Evolutionary conservation across 2,329 filamentous ascomycete genomes (phyloP).

Genomic region (Neonectria magnoliae): DNA sequence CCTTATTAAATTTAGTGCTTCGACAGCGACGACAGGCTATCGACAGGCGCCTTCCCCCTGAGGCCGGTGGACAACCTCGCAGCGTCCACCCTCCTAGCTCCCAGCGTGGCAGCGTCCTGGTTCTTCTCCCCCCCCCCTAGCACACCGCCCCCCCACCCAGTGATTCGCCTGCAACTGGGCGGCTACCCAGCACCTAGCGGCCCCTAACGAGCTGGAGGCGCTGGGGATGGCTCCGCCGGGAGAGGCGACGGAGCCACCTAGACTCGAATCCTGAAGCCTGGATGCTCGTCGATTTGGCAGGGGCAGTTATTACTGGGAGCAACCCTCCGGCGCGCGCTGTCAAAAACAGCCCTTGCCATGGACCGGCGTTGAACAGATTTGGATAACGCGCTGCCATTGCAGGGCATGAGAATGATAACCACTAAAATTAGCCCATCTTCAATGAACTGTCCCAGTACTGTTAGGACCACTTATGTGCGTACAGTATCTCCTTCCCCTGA

Average conservation of each 20-base stretch:
- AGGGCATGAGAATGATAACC: slow-evolving; percentile 6
- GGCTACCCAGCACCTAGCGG: slow-evolving; percentile 32
- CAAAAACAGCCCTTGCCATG: slow-evolving; percentile 9
- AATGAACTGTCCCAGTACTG: background rate
- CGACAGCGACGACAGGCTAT: background rate
- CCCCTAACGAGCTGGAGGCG: slow-evolving; percentile 35
- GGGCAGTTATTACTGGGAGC: background rate
- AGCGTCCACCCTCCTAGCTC: background rate
- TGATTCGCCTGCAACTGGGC: slow-evolving; percentile 31
- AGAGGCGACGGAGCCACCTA: slow-evolving; percentile 15
- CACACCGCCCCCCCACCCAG: slow-evolving; percentile 7
- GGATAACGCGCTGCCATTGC: slow-evolving; percentile 12
- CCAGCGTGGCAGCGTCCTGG: background rate
- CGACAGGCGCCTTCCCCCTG: slow-evolving; percentile 34
- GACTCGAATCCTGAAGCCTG: slow-evolving; percentile 1
- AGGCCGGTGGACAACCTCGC: slow-evolving; percentile 30
- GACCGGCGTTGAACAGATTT: slow-evolving; percentile 9
- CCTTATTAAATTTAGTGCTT: slow-evolving; percentile 12
- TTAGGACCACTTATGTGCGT: too few relatives aligned
- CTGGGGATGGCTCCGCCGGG: slow-evolving; percentile 25
- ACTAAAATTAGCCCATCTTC: background rate
- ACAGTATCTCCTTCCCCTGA: background rate
- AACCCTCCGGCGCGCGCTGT: background rate
- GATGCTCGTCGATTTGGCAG: background rate
- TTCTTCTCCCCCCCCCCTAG: background rate